Evolutionary conservation across 2,329 filamentous ascomycete species (phyloP).

Genomic region (Hymenoscyphus repandus): DNA sequence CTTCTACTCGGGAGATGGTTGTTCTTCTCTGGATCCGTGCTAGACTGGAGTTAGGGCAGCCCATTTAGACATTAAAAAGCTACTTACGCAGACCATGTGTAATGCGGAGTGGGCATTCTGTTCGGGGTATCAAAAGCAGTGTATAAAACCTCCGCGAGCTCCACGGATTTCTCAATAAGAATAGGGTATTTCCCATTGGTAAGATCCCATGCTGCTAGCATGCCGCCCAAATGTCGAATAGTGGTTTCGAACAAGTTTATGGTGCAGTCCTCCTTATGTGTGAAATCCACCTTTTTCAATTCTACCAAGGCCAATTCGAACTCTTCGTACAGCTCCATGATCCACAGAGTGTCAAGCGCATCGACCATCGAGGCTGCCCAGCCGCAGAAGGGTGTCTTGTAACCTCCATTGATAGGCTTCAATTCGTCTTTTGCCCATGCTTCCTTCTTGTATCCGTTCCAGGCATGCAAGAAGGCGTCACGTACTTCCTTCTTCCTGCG

Average conservation of each 20-base stretch:
- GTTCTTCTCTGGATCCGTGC: slow-evolving; percentile 37
- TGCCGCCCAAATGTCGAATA: slow-evolving; percentile 35
- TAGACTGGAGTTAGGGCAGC: slow-evolving; percentile 2
- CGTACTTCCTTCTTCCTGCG: slow-evolving; percentile 17
- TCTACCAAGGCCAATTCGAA: slow-evolving; percentile 70
- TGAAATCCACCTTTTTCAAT: slow-evolving; percentile 53
- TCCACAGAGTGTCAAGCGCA: slow-evolving; percentile 76
- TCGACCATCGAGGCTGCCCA: slow-evolving; percentile 92
- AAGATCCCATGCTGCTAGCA: slow-evolving; percentile 34
- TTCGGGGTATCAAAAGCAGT: slow-evolving; percentile 48
- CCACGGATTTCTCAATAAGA: slow-evolving; percentile 29
- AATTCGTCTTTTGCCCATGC: slow-evolving; percentile 88
- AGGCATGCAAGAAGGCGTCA: slow-evolving; percentile 41
- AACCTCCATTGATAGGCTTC: slow-evolving; percentile 61
- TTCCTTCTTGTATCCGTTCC: slow-evolving; percentile 74
- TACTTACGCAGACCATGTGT: slow-evolving; percentile 24
- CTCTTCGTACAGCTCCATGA: slow-evolving; percentile 72
- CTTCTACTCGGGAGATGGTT: slow-evolving; percentile 51
- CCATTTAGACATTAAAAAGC: not conserved
- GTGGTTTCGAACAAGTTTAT: slow-evolving; percentile 37
- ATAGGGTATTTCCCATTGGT: slow-evolving; percentile 26
- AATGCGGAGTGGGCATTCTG: slow-evolving; percentile 38
- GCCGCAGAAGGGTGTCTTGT: slow-evolving; percentile 77
- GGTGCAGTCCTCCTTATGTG: slow-evolving; percentile 21
- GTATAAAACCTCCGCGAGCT: slow-evolving; percentile 31